Evolutionary conservation across 306 rosid species (phyloP).

Genomic region (Trichosanthes truncata): DNA sequence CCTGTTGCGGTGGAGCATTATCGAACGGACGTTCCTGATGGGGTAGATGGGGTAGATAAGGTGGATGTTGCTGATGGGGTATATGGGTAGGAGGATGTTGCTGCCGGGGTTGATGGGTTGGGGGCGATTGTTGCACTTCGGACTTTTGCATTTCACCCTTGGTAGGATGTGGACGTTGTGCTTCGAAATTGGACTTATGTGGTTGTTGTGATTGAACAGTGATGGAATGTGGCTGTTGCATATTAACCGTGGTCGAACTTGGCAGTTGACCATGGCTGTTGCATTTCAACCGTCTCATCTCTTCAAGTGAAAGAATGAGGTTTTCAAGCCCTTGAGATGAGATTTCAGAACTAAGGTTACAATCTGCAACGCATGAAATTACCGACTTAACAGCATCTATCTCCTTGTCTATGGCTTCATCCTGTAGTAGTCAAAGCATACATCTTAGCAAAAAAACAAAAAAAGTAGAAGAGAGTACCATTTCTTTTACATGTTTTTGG

Average conservation of each 20-base stretch:
- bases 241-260: not conserved
- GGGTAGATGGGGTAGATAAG: not conserved
- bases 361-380: constrained; percentile 31
- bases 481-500: not conserved
- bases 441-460: not conserved
- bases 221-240: not conserved
- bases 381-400: constrained; percentile 21
- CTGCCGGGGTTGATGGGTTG: not conserved
- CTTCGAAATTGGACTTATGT: not conserved
- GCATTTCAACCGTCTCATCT: constrained; percentile 1
- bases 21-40: not conserved
- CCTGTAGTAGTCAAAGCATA: constrained; percentile 18
- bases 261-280: not conserved
- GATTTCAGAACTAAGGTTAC: constrained; percentile 24
- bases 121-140: not conserved
- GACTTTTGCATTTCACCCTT: not conserved
- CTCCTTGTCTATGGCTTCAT: constrained; percentile 22
- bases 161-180: not conserved
- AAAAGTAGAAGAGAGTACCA: not conserved
- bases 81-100: not conserved
- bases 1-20: not conserved
- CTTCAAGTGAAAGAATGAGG: constrained; percentile 20
- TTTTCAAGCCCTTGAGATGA: constrained; percentile 16
- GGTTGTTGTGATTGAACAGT: not conserved
- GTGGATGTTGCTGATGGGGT: not conserved